Evolutionary conservation across 139 green algal species (phyloP), one percentile per base, ranked within the genome.

Genomic region (Coccomyxa sp.): DNA sequence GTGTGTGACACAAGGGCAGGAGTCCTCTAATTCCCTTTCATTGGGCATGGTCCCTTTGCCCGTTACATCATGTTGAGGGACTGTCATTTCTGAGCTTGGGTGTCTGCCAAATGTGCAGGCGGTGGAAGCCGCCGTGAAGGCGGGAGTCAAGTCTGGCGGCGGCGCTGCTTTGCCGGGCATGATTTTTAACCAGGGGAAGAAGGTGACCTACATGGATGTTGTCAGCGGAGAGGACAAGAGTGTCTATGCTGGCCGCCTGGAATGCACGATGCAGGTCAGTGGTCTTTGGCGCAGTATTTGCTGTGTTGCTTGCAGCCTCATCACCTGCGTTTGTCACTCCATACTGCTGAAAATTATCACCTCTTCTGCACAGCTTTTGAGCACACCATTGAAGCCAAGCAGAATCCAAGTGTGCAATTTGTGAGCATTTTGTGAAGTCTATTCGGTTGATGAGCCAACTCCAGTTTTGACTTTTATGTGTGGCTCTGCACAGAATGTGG

Each of bases 131-230:
- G 86, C 87, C 60, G 88, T 96, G 80, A 81, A 84, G 3, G 82
- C 80, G n/a, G 87, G 88, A 16, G 83, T 93, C 45, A 74, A 67
- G 0, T 77, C 66, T 0, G 87, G 85, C 66, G 91, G 90, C 51
- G 86, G 92, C 30, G 91, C 86, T 87, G 82, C 92, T 45, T 89
- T 99, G 82, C 96, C 96, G 0, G 97, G 97, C 58, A 95, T 99
- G 81, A 98, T 99, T 76, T 95, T 99, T 86, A 99, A 99, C 88
- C 87, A 95, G n/a, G 96, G 96, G 82, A 99, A 99, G 90, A 89
- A 85, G 83, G 85, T 93, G 38, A 83, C 77, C 58, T 93, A 92
- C 87, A 77, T 31, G 32, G 86, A 91, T 85, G 84, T 81, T 0
- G 67, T 89, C 57, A 84, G 81, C 25, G 86, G 87, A 3, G 63